Percentiles rank a stretch among this genome's conserved stretches.
Conservation (phyloP, 441 rosid genomes). For the Populus hybrid region DNA sequence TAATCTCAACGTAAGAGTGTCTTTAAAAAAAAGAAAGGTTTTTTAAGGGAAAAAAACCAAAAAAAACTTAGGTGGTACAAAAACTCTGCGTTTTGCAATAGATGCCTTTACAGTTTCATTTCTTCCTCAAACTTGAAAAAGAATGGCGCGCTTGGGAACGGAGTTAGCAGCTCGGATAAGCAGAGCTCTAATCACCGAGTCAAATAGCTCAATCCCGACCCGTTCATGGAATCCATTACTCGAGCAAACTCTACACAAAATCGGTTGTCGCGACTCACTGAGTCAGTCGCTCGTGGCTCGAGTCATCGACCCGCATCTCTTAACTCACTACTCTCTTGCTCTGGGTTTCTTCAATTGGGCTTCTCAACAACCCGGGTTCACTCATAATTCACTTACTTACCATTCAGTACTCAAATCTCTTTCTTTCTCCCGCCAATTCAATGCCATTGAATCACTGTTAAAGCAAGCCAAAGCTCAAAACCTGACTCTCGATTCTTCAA, state of each 20-base stretch:
- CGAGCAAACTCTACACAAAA: constrained; percentile 58
- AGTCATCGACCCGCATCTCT: constrained; percentile 73
- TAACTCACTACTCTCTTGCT: constrained; percentile 65
- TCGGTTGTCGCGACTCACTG: constrained; percentile 46
- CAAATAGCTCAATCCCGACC: constrained; percentile 36
- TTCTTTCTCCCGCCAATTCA: constrained; percentile 59
- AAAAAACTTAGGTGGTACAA: neutral
- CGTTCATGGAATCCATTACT: constrained; percentile 59
- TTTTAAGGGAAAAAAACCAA: too few relatives aligned
- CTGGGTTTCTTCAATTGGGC: constrained; percentile 96
- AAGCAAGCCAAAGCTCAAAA: constrained; percentile 51
- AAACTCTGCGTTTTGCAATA: too few relatives aligned
- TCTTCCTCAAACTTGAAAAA: neutral
- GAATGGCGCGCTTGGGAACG: constrained; percentile 16
- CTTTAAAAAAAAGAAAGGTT: too few relatives aligned
- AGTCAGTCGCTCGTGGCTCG: constrained; percentile 59
- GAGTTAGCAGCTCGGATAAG: constrained; percentile 60
- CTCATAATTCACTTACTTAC: constrained; percentile 60
- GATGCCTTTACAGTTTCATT: neutral
- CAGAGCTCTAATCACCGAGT: constrained; percentile 55
- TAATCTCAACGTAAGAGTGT: too few relatives aligned
- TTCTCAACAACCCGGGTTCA: constrained; percentile 73
- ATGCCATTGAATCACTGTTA: constrained; percentile 49
- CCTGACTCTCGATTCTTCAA: constrained; percentile 51
- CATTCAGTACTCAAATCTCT: constrained; percentile 69